Percentiles rank a stretch among this genome's conserved stretches.
These are phyloP conservation scores for Alternaria hordeiaustralica DNA, from an alignment of 2,329 filamentous ascomycete species.

Conservation along the genomic window DNA sequence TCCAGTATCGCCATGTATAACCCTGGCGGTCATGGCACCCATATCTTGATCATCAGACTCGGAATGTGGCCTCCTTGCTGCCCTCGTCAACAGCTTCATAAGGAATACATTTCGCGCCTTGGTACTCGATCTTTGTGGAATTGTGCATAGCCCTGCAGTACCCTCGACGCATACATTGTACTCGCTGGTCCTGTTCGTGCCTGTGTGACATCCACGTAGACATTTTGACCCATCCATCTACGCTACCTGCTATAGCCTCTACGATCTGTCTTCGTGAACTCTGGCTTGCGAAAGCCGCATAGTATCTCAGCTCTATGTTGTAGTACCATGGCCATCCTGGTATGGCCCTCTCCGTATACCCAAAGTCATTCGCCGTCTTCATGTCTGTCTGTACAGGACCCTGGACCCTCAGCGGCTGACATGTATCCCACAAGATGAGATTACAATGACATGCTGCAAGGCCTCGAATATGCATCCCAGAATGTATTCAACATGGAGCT, in stretches of 20 bases:
- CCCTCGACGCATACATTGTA: too few relatives aligned
- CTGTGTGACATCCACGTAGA: not conserved
- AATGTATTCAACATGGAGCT: not conserved
- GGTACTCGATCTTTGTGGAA: not conserved
- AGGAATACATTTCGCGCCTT: not conserved
- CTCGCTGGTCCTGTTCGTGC: not conserved
- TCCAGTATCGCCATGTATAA: not conserved
- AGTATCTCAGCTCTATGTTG: not conserved
- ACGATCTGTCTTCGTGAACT: accelerated
- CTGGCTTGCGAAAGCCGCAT: not conserved
- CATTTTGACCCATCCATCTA: not conserved
- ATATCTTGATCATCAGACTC: not conserved
- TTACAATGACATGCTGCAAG: not conserved
- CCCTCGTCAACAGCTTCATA: not conserved
- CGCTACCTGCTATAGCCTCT: too few relatives aligned
- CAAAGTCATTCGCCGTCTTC: not conserved
- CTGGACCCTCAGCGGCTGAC: not conserved
- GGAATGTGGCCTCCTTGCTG: not conserved
- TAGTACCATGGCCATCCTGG: not conserved
- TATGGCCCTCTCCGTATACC: not conserved
- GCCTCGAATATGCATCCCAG: accelerated
- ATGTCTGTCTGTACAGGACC: not conserved
- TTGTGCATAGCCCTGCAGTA: not conserved
- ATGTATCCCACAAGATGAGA: not conserved
- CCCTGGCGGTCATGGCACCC: not conserved